phyloP scores from a whole-genome alignment of 306 rosid genomes.

The Mucuna pruriens region DNA sequence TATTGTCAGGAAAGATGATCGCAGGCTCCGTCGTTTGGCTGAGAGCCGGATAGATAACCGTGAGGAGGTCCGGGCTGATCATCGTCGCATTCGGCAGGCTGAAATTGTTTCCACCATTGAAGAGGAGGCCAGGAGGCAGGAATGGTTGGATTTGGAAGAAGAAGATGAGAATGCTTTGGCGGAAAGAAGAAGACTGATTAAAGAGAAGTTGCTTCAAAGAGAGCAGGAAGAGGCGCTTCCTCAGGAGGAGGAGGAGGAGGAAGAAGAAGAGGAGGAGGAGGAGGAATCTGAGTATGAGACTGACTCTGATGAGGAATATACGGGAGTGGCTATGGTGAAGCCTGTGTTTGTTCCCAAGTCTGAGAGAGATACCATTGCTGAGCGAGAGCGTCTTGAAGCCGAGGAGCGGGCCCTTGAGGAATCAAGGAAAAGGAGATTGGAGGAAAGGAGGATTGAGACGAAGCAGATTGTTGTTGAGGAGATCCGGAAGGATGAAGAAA shows the following conservation, averaged over 20 bases:
- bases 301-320: constrained; percentile 85
- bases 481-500: constrained; percentile 85
- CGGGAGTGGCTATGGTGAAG: constrained; percentile 91
- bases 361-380: constrained; percentile 93
- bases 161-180: constrained; percentile 79
- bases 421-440: constrained; percentile 72
- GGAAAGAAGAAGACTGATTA: constrained; percentile 76
- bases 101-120: constrained; percentile 89
- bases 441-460: constrained; percentile 83
- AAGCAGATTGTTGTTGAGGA: constrained; percentile 95
- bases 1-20: constrained; percentile 70
- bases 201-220: constrained; percentile 79
- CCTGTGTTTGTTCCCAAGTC: constrained; percentile 94
- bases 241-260: constrained; percentile 79
- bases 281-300: constrained; percentile 94
- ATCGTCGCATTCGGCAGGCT: constrained; percentile 90
- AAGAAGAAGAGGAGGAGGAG: constrained; percentile 76
- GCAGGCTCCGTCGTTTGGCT: constrained; percentile 81
- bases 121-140: constrained; percentile 91
- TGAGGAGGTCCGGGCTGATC: constrained; percentile 91
- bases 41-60: constrained; percentile 83
- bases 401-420: constrained; percentile 87
- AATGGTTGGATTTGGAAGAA: constrained; percentile 81
- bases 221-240: constrained; percentile 81
- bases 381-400: constrained; percentile 92